These are phyloP conservation scores for Leccinum longicurvipes DNA, from an alignment of 768 basidiomycete species.

Conservation along the genomic window DNA sequence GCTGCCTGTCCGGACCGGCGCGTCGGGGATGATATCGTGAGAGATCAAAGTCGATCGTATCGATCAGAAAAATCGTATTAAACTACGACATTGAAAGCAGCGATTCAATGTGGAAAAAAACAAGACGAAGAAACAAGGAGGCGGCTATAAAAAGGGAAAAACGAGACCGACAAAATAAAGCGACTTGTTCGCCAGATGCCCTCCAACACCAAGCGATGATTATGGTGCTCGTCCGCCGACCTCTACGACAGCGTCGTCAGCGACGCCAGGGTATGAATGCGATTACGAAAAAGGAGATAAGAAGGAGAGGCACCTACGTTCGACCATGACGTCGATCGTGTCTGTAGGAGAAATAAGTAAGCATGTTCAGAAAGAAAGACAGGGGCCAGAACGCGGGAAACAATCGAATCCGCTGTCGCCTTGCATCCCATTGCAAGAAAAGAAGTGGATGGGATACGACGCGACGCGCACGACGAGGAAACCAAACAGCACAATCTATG, in stretches of 20 bases:
- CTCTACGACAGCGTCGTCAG: background rate
- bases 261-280: background rate
- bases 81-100: background rate
- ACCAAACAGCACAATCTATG: background rate
- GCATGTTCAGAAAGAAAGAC: background rate
- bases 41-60: background rate
- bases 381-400: constrained; percentile 1
- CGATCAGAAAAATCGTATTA: background rate
- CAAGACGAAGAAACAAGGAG: background rate
- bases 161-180: background rate
- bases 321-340: constrained; percentile 95
- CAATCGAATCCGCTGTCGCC: background rate
- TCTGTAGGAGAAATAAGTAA: constrained; percentile 42
- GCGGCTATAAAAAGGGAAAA: background rate
- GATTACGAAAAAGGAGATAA: background rate
- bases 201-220: background rate
- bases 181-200: background rate
- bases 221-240: background rate
- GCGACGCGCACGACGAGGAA: background rate
- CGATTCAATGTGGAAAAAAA: background rate
- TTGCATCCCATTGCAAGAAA: background rate
- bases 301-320: constrained; percentile 57
- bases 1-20: too few species aligned
- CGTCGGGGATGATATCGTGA: background rate
- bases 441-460: background rate